Evolutionary conservation across 1,139 yeast genomes (phyloP).

Genomic region (Blastobotrys petasosporus): DNA sequence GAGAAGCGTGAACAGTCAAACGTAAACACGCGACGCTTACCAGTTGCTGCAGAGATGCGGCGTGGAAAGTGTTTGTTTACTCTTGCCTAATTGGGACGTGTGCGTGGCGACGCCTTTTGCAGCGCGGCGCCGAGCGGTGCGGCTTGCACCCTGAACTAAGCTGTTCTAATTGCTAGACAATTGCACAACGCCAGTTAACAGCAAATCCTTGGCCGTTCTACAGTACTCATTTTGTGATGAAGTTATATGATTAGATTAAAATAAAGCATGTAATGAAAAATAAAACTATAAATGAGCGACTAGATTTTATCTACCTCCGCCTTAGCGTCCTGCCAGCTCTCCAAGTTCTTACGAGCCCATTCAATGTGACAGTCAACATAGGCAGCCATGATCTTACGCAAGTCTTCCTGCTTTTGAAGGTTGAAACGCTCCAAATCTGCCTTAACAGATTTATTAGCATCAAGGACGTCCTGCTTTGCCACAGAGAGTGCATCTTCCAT

Average conservation of each 20-base stretch:
- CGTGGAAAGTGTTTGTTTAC: too few relatives aligned
- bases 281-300: neutral
- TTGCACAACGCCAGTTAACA: too few relatives aligned
- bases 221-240: too few relatives aligned
- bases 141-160: too few relatives aligned
- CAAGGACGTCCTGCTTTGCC: constrained; percentile 50
- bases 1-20: neutral
- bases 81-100: neutral
- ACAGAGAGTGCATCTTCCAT: constrained; percentile 54
- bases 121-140: too few relatives aligned
- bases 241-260: too few relatives aligned
- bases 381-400: constrained; percentile 45
- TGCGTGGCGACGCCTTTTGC: neutral
- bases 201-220: neutral
- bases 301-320: constrained; percentile 26
- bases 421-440: constrained; percentile 49
- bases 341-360: constrained; percentile 68
- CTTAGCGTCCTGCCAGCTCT: constrained; percentile 66
- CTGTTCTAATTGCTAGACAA: too few relatives aligned
- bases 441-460: constrained; percentile 46
- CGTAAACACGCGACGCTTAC: too few relatives aligned
- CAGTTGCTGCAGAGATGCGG: too few relatives aligned
- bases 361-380: constrained; percentile 55
- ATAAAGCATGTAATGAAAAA: neutral
- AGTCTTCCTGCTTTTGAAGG: constrained; percentile 38